phyloP scores from a whole-genome alignment of 2,329 filamentous ascomycete genomes.

The Emmonsiellopsis sp. region DNA sequence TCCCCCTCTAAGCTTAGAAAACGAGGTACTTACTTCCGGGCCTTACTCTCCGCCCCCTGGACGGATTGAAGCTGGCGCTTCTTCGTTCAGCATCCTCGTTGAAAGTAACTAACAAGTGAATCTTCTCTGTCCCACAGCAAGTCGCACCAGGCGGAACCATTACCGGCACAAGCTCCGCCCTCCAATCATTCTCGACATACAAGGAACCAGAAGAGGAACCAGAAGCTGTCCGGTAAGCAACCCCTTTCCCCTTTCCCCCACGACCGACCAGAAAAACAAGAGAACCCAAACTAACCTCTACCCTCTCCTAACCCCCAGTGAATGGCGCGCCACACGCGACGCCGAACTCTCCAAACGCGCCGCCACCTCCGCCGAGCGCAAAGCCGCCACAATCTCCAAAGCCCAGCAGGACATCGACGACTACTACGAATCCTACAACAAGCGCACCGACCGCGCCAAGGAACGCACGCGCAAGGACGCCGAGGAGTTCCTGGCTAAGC shows the following conservation, averaged over 20 bases:
- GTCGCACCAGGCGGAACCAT: conserved; percentile 70
- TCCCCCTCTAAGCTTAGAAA: conserved; percentile 66
- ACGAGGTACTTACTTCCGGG: conserved; percentile 48
- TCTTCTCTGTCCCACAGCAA: conserved; percentile 37
- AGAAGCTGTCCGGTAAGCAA: conserved; percentile 60
- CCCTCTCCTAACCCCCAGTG: conserved; percentile 28
- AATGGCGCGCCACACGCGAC: conserved; percentile 88
- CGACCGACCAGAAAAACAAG: background rate
- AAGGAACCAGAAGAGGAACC: conserved; percentile 68
- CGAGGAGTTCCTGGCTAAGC: conserved; percentile 77
- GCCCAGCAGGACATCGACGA: conserved; percentile 94
- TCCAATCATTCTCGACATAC: conserved; percentile 44
- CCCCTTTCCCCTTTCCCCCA: background rate
- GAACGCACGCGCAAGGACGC: conserved; percentile 83
- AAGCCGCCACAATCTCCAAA: conserved; percentile 75
- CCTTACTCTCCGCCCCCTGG: background rate
- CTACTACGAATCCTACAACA: conserved; percentile 99
- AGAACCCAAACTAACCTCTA: conserved; percentile 1
- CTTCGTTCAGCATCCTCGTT: background rate
- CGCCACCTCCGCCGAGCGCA: conserved; percentile 72
- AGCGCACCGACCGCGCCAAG: conserved; percentile 90
- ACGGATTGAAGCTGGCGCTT: background rate
- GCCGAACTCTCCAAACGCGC: conserved; percentile 73
- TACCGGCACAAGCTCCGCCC: conserved; percentile 57
- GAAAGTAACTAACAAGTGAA: background rate